Conservation (phyloP, 139 green algal genomes). For the Micromonas pusilla region DNA sequence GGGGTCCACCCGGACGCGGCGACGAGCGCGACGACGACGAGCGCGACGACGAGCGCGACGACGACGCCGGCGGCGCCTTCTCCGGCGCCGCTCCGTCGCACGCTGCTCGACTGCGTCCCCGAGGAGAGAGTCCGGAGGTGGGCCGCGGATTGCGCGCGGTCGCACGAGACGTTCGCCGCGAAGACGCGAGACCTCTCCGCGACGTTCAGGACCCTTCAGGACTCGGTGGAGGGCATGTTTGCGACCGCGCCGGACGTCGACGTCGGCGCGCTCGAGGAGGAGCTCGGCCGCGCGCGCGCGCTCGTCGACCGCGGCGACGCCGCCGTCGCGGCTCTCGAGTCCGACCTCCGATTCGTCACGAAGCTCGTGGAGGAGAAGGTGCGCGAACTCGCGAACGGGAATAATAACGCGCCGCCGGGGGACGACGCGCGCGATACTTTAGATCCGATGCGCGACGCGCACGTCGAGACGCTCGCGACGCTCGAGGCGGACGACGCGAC, state of each 20-base stretch:
- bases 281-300: constrained; percentile 62
- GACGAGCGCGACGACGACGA: too few relatives aligned
- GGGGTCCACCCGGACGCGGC: too few relatives aligned
- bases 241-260: constrained; percentile 47
- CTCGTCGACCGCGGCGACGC: constrained; percentile 52
- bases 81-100: neutral
- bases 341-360: constrained; percentile 53
- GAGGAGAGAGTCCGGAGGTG: constrained; percentile 52
- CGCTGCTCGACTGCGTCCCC: constrained; percentile 58
- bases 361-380: constrained; percentile 59
- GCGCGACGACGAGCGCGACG: too few relatives aligned
- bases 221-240: constrained; percentile 75
- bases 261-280: constrained; percentile 40
- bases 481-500: constrained; percentile 39
- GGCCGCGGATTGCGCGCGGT: constrained; percentile 48
- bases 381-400: constrained; percentile 36
- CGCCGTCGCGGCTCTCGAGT: constrained; percentile 30
- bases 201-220: constrained; percentile 56
- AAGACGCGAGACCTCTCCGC: constrained; percentile 69
- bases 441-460: constrained; percentile 69
- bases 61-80: neutral
- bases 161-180: constrained; percentile 52
- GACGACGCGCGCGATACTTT: constrained; percentile 60
- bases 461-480: constrained; percentile 51
- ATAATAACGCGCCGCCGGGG: neutral